A percentile compares a stretch with the other conserved stretches of the same genome.
These are phyloP conservation scores for Aspergillus piperis DNA, from an alignment of 2,329 filamentous ascomycete genomes.

Conservation along the genomic window DNA sequence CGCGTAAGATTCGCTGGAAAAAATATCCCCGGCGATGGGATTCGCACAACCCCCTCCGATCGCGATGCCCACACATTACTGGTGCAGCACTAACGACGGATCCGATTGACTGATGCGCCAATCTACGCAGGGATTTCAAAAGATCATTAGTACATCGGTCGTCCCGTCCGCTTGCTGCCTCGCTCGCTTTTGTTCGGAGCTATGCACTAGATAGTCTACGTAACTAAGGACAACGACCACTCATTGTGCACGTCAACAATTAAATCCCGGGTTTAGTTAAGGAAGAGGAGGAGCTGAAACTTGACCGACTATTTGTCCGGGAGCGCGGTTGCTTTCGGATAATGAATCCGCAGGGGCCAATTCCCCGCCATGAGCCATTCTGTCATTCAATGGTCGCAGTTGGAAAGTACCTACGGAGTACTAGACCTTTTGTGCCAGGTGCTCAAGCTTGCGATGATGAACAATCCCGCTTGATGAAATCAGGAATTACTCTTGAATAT, in stretches of 20 bases:
- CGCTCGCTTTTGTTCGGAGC: not conserved
- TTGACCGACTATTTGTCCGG: not conserved
- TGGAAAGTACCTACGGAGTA: no score
- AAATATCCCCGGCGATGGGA: not conserved
- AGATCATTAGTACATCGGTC: not conserved
- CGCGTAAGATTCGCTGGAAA: not conserved
- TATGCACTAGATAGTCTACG: not conserved
- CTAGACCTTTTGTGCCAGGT: no score
- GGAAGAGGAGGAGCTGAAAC: not conserved
- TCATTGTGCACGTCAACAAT: no score
- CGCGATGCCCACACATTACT: not conserved
- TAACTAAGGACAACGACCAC: no score
- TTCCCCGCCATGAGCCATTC: not conserved
- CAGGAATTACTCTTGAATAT: no score
- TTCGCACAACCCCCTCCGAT: not conserved
- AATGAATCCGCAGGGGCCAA: not conserved
- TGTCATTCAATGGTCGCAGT: not conserved
- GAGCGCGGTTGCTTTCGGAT: not conserved
- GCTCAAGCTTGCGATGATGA: no score
- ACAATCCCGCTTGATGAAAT: no score
- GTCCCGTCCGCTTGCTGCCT: not conserved
- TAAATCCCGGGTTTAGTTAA: no score
- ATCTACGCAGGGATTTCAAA: slow-evolving; percentile 3
- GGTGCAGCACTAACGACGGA: not conserved
- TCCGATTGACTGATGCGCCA: not conserved